Percentiles rank a stretch among this genome's conserved stretches.
phyloP scores from a whole-genome alignment of 2,329 filamentous ascomycete species.

The Tolypocladium cylindrosporum region DNA sequence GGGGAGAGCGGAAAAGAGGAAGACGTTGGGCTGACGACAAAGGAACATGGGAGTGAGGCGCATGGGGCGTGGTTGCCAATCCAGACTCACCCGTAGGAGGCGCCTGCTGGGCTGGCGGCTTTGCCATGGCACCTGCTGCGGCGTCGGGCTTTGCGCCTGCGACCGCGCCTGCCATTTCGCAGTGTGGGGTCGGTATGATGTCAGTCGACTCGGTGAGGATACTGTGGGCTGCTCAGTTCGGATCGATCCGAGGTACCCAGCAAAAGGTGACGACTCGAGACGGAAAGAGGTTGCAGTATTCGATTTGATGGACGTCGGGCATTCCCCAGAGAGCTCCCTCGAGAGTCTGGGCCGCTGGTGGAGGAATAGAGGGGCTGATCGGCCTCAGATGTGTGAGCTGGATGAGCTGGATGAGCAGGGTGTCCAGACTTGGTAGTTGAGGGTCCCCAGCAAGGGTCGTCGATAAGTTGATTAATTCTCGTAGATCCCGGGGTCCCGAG shows the following conservation, averaged over 20 bases:
- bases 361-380: background rate
- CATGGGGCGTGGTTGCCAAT: background rate
- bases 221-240: background rate
- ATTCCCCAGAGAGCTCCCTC: background rate
- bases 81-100: conserved; percentile 4
- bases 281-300: background rate
- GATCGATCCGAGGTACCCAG: background rate
- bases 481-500: background rate
- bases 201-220: background rate
- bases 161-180: conserved; percentile 1
- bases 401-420: background rate
- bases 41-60: background rate
- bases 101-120: conserved; percentile 5
- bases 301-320: background rate
- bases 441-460: background rate
- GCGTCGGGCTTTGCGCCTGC: background rate
- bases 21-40: too few species aligned
- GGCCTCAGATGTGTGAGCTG: background rate
- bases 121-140: conserved; percentile 4
- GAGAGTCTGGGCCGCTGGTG: background rate
- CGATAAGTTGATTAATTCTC: background rate
- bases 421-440: background rate
- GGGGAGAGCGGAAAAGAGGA: background rate
- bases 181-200: background rate
- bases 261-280: background rate